Base-by-base conservation (phyloP, 441 rosid species). In the Syzygium syzygioides region DNA sequence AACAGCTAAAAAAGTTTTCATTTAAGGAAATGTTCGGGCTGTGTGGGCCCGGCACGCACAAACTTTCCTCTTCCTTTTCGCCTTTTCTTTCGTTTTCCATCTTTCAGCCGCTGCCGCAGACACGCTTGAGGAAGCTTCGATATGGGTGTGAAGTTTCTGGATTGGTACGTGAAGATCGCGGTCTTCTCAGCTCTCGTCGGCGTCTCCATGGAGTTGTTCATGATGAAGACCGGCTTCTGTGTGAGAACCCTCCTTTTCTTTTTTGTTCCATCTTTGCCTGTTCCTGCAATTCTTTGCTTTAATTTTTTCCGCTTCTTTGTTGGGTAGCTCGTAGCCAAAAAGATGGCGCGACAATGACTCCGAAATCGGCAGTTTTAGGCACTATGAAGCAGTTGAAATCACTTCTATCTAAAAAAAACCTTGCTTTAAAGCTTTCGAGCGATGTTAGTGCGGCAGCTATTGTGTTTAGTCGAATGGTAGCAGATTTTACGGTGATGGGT, bases 161-260 rank as follows among this genome's bases (percentile, higher is more conserved):
- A 94, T 91, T 97, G 99, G 99, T 95, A 98, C 85, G 48, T 93
- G 95, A 96, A 96, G 94, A 95, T 97, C 71, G 96, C 95, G 1
- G 87, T 91, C 79, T 98, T 95, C 32, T 93, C 96, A 26, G 96
- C 98, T 87, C 68, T 95, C 32, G 55, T 95, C 60, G 99, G 98
- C 80, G 98, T 95, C 87, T 97, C 98, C 89, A 98, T 96, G 98
- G 99, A 98, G 92, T 88, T 95, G 45, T 96, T 95, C 96, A 97
- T 97, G 99, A 95, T 95, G 94, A 94, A 98, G 90, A 96, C 98
- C 30, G 98, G 98, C 55, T 98, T 96, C 97, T 96, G 99, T 96
- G 93, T 90, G 94, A 90, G 94, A 88, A 90, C 84, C 55, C 87
- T 91, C 95, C 96, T 85, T n/a, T 88, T 86, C 83, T 45, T 45